Base-by-base conservation (phyloP, 1,139 yeast species). In the Magnusiomyces tetraspermus region DNA sequence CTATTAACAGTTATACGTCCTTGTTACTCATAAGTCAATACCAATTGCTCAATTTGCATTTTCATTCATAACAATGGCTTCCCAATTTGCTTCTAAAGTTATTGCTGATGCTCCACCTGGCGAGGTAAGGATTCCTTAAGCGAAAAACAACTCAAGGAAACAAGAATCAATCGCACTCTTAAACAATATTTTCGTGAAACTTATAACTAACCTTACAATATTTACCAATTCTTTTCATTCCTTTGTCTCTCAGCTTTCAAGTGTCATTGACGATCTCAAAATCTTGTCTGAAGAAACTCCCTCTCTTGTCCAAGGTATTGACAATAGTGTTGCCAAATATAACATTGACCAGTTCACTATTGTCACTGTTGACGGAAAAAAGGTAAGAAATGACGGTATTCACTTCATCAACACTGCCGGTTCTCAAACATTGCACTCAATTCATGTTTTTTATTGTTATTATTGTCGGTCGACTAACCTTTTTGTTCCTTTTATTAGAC, bases 41-140 rank as follows among this genome's bases (percentile, higher is more conserved):
- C 46, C 46, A 17, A 30, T 24, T 21, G 21, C 17, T 22, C 33
- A 28, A 28, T 28, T 28, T 8, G 6, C 11, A 8, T 28, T 28
- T 28, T 28, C 33, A 8, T 23, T 19, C 48, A 24, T 30, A 42
- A 47, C 23, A 26, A 47, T 40, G 44, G 44, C 50, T 8, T 33
- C 46, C n/a, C 37, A 55, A 61, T 61, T 60, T 21, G 55, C 74
- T 53, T 60, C 70, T 31, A 61, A 69, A 19, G 73, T 79, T 58
- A 67, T 79, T 43, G 61, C 65, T 37, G 82, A 78, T 53, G 73
- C 82, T 3, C 82, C 83, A 17, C 78, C 80, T 13, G 82, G 82
- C 15, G 78, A 76, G 62, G 73, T 73, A 52, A 49, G 69, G 58
- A 8, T 6, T 15, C n/a, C n/a, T n/a, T n/a, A n/a, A n/a, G n/a